Conservation (phyloP, 306 rosid species). For the Cicer bijugum region DNA sequence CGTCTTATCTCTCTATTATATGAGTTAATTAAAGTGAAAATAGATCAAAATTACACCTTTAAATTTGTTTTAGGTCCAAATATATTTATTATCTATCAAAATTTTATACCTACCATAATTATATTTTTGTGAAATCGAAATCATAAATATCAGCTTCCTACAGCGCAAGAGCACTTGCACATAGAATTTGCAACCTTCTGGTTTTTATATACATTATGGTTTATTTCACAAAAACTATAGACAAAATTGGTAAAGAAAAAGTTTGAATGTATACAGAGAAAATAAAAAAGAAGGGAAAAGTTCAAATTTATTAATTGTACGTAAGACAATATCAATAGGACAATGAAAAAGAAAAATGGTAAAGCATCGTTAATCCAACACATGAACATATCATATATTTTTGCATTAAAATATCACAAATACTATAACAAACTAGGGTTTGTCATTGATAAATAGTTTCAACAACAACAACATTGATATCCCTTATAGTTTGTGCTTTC, state of each 20-base stretch:
- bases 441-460: constrained; percentile 23
- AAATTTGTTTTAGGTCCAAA: too few species aligned
- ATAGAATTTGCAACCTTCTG: too few species aligned
- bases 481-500: neutral
- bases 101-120: too few species aligned
- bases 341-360: neutral
- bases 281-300: neutral
- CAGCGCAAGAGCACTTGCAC: too few species aligned
- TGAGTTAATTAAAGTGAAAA: too few species aligned
- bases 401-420: neutral
- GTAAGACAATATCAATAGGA: neutral
- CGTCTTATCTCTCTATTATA: too few species aligned
- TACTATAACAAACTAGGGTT: constrained; percentile 10
- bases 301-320: neutral
- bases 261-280: neutral
- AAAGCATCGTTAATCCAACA: neutral
- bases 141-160: too few species aligned
- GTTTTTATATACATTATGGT: too few species aligned
- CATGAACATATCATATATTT: neutral
- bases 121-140: too few species aligned
- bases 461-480: constrained; percentile 6
- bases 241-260: neutral
- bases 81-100: too few species aligned
- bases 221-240: too few species aligned
- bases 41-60: too few species aligned